These are phyloP conservation scores for Cylindrotheca closterium DNA, from an alignment of 108 stramenopile genomes.

Conservation along the genomic window DNA sequence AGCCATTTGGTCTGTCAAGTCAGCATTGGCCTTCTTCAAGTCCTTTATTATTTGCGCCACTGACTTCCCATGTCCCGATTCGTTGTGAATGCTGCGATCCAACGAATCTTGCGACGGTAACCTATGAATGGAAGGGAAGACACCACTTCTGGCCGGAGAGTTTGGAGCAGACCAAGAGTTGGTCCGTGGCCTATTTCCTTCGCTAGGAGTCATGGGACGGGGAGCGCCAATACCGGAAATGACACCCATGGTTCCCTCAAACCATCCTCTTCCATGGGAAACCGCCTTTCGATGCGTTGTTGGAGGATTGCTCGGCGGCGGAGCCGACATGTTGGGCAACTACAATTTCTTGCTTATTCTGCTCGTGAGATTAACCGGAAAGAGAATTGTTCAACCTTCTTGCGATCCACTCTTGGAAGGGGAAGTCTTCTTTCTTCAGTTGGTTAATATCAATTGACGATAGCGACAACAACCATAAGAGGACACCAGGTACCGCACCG, in stretches of 20 bases:
- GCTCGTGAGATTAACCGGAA: too few species aligned
- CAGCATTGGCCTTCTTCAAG: constrained; percentile 45
- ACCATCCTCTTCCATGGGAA: constrained; percentile 36
- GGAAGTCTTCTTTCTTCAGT: too few species aligned
- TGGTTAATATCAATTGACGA: too few species aligned
- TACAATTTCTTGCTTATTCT: neutral
- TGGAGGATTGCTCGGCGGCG: neutral
- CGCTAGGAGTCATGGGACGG: constrained; percentile 36
- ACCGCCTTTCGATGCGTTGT: constrained; percentile 19
- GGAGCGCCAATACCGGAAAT: constrained; percentile 43
- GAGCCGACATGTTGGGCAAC: neutral
- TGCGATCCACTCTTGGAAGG: too few species aligned
- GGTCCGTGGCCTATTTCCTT: constrained; percentile 12
- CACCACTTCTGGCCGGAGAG: constrained; percentile 24
- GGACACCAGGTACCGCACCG: too few species aligned
- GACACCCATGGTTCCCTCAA: constrained; percentile 49
- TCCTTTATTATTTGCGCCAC: constrained; percentile 46
- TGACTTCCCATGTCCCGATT: constrained; percentile 49
- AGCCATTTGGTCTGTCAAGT: constrained; percentile 39
- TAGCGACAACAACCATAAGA: too few species aligned
- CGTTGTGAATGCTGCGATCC: constrained; percentile 56
- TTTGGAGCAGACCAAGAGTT: constrained; percentile 21
- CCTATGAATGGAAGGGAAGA: constrained; percentile 26
- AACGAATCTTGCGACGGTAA: constrained; percentile 53
- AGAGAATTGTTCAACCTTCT: too few species aligned